A percentile compares a stretch with the other conserved stretches of the same genome.
These are phyloP conservation scores for Endogone sp. DNA, from an alignment of 192 early-diverging fungal species.

Conservation along the genomic window DNA sequence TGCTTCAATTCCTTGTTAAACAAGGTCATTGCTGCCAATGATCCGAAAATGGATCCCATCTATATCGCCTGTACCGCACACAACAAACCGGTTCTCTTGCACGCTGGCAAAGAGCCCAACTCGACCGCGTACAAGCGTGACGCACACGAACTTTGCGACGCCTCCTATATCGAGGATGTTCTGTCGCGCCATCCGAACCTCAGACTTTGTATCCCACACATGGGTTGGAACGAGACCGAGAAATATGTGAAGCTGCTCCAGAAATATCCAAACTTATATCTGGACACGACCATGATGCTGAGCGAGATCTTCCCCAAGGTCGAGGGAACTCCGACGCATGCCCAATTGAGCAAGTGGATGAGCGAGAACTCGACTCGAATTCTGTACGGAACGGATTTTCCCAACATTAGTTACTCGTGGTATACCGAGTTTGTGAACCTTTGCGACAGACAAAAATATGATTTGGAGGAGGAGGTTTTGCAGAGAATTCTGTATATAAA, in stretches of 20 bases:
- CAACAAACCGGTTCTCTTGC: slow-evolving; percentile 27
- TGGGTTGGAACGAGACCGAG: slow-evolving; percentile 33
- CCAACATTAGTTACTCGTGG: slow-evolving; percentile 35
- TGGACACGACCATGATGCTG: slow-evolving; percentile 35
- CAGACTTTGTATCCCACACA: slow-evolving; percentile 30
- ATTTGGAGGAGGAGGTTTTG: slow-evolving; percentile 13
- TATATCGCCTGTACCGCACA: slow-evolving; percentile 26
- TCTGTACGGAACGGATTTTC: slow-evolving; percentile 36
- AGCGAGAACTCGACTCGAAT: slow-evolving; percentile 24
- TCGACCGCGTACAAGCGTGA: slow-evolving; percentile 30
- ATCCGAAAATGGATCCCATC: slow-evolving; percentile 33
- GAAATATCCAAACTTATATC: slow-evolving; percentile 30
- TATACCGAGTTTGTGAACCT: slow-evolving; percentile 30
- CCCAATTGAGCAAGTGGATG: slow-evolving; percentile 15
- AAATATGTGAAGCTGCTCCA: slow-evolving; percentile 33
- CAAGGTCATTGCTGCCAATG: slow-evolving; percentile 21
- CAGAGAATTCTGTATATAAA: slow-evolving; percentile 32
- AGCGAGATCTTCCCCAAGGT: slow-evolving; percentile 17
- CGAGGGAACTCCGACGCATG: slow-evolving; percentile 17
- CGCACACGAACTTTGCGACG: slow-evolving; percentile 32
- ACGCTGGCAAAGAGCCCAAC: slow-evolving; percentile 33
- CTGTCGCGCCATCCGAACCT: slow-evolving; percentile 20
- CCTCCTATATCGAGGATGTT: slow-evolving; percentile 30
- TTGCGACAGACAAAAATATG: slow-evolving; percentile 4
- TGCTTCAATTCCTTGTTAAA: not conserved